These are phyloP conservation scores for Chimonanthus praecox DNA, from an alignment of 164 flowering plant genomes.

Conservation along the genomic window DNA sequence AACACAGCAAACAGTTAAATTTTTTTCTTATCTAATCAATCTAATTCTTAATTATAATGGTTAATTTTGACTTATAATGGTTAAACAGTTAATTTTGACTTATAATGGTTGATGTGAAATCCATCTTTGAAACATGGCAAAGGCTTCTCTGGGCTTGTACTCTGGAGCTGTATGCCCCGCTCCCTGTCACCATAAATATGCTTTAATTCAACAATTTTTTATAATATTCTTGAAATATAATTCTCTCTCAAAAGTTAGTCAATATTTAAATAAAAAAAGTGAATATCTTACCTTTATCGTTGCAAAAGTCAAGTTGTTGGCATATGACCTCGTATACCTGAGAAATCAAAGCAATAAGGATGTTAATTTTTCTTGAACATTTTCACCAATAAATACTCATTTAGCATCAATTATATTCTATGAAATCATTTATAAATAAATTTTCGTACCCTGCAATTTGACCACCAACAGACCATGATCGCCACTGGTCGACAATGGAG, in stretches of 20 bases:
- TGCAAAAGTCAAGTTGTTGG: constrained; percentile 2
- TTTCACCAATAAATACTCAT: background rate
- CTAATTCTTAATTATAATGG: too few species aligned
- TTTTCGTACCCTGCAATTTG: constrained; percentile 48
- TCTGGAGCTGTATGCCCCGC: constrained; percentile 16
- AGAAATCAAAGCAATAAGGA: background rate
- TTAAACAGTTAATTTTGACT: too few species aligned
- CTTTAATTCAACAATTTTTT: too few species aligned
- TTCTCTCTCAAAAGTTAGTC: too few species aligned
- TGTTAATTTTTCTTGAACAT: too few species aligned
- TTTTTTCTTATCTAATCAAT: too few species aligned
- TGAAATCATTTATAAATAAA: background rate
- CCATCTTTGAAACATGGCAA: constrained; percentile 15
- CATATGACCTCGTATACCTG: background rate
- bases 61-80: too few species aligned
- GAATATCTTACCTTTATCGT: background rate
- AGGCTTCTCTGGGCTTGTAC: constrained; percentile 17
- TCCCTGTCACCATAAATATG: constrained; percentile 4
- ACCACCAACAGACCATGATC: constrained; percentile 36
- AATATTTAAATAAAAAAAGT: too few species aligned
- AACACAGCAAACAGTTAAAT: too few species aligned
- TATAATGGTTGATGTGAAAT: constrained; percentile 10
- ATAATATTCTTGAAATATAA: too few species aligned
- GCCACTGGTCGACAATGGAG: constrained; percentile 47
- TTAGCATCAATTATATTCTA: background rate